Evolutionary conservation across 2,329 filamentous ascomycete species (phyloP), one percentile per base, ranked within the genome.

Genomic region (Paracorniculantispora psalliotae): DNA sequence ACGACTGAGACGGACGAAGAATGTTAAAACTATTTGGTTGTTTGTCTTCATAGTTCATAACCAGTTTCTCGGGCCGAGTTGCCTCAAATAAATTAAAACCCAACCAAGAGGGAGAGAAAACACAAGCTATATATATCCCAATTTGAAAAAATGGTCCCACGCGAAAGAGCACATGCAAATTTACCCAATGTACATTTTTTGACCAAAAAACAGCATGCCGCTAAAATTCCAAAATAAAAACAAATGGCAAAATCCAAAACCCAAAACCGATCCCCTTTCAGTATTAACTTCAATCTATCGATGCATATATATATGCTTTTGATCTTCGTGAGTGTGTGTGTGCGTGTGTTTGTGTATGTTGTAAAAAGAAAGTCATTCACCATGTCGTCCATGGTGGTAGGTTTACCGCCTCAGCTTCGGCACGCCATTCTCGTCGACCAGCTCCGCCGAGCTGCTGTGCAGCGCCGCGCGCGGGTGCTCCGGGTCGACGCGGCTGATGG

Each of bases 361-460:
- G 33, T 15, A 49, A 2, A 15, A 28, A 54, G 19, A 35, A 55
- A 55, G 8, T 33, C 49, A 23, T 41, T 3, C 28, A 48, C 30
- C 47, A 35, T 48, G 19, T 21, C 9, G 43, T 23, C 8, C 48
- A 58, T 25, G 35, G 25, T 28, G 17, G 23, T 23, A 4, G n/a
- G 28, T n/a, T 57, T 57, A 49, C 19, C 12, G 19, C 13, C 23
- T 44, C 35, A 28, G 19, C 50, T 61, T 61, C 2, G 43, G 54
- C 6, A 53, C 23, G 12, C 60, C 60, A 52, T 62, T 41, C n/a
- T 70, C 78, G 53, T 82, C 76, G 2, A 87, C 77, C 17, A 87
- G 72, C 68, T 87, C 84, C 1, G 83, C 84, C 7, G 80, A 75
- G 62, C 77, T 80, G 21, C 80, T 81, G 2, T 84, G 68, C 25